These are phyloP conservation scores for Naganishia albida DNA, from an alignment of 1,284 basidiomycete species.

Conservation along the genomic window DNA sequence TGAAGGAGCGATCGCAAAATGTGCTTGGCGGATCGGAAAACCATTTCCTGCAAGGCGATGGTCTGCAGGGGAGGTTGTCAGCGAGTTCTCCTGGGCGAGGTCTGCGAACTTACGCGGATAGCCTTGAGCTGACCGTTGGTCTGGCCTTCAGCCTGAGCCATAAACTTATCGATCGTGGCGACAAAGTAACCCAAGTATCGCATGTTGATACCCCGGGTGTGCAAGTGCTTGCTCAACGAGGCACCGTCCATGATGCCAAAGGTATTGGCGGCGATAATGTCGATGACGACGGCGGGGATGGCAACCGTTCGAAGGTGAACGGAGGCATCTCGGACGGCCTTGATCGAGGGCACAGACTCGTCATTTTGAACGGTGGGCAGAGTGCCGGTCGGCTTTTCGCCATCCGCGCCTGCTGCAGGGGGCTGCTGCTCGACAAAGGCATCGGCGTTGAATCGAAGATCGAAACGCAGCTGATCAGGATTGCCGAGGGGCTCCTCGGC, in stretches of 20 bases:
- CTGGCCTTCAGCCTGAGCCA: conserved; percentile 46
- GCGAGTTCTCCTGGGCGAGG: neutral
- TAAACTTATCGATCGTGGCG: conserved; percentile 53
- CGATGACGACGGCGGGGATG: conserved; percentile 57
- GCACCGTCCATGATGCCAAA: conserved; percentile 58
- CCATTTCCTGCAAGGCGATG: conserved; percentile 60
- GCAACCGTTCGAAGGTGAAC: conserved; percentile 57
- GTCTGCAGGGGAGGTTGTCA: conserved; percentile 38
- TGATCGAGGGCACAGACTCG: conserved; percentile 57
- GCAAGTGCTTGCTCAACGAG: conserved; percentile 57
- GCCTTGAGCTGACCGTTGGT: conserved; percentile 45
- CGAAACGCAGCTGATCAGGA: conserved; percentile 49
- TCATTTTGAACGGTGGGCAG: conserved; percentile 51
- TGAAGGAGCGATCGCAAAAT: conserved; percentile 55
- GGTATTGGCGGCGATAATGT: conserved; percentile 56
- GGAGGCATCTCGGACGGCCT: conserved; percentile 59
- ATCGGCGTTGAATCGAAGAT: conserved; percentile 61
- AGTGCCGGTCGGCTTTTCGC: conserved; percentile 33
- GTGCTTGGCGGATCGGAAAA: conserved; percentile 60
- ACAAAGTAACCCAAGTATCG: conserved; percentile 60
- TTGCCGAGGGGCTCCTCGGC: conserved; percentile 32
- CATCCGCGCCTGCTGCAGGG: conserved; percentile 37
- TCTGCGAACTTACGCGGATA: conserved; percentile 45
- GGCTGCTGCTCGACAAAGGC: conserved; percentile 58
- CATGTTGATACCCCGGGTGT: conserved; percentile 62